These are phyloP conservation scores for Russula lepida DNA, from an alignment of 768 basidiomycete genomes.

Conservation along the genomic window DNA sequence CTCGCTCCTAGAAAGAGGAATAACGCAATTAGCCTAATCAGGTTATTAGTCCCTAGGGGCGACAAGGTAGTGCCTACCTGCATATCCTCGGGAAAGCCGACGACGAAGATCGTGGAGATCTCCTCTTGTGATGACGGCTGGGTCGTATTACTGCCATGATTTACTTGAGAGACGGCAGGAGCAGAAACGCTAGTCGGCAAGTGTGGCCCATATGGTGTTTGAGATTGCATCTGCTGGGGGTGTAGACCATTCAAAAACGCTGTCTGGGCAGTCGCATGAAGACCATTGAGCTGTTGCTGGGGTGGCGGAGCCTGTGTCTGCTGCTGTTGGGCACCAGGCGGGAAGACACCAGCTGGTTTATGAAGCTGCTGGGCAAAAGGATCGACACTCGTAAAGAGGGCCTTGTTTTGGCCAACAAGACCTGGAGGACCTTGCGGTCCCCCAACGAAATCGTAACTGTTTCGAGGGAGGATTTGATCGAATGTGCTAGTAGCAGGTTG, in stretches of 20 bases:
- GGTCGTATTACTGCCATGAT: conserved; percentile 26
- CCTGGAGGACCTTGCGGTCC: conserved; percentile 11
- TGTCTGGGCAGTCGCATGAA: conserved; percentile 27
- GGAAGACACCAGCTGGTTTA: conserved; percentile 22
- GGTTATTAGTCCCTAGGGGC: conserved; percentile 5
- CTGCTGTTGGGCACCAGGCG: conserved; percentile 31
- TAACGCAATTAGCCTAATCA: conserved; percentile 16
- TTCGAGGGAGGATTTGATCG: conserved; percentile 15
- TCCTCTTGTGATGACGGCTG: conserved; percentile 53
- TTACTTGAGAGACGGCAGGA: conserved; percentile 17
- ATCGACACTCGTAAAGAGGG: conserved; percentile 14
- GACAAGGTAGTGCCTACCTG: conserved; percentile 45
- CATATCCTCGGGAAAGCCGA: conserved; percentile 99
- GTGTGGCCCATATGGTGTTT: conserved; percentile 71
- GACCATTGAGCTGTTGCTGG: conserved; percentile 28
- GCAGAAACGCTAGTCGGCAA: conserved; percentile 38
- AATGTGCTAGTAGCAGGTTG: conserved; percentile 17
- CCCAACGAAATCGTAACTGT: conserved; percentile 14
- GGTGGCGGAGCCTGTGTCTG: conserved; percentile 30
- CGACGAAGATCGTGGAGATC: conserved; percentile 95
- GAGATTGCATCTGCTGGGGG: conserved; percentile 42
- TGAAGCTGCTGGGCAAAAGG: conserved; percentile 21
- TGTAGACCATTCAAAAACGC: conserved; percentile 35
- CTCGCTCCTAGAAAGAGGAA: conserved; percentile 65
- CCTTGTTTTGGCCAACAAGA: conserved; percentile 16